Conservation (phyloP, 164 flowering plant genomes). For the Vitis vinifera region ASM3070453v1 NC_081817.1:16316001-16316500, state of each 20-base stretch:
- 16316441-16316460: background rate
- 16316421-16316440: conserved; percentile 62
- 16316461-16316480: too few relatives aligned
- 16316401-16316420: conserved; percentile 88
- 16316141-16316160: too few relatives aligned
- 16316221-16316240: conserved; percentile 54
- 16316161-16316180: too few relatives aligned
- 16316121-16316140: too few relatives aligned
- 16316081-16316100: too few relatives aligned
- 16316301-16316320: conserved; percentile 15
- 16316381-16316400: conserved; percentile 67
- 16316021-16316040: too few relatives aligned
- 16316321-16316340: conserved; percentile 18
- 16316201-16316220: conserved; percentile 60
- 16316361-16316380: conserved; percentile 94
- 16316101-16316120: too few relatives aligned
- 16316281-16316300: conserved; percentile 16
- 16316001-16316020: too few relatives aligned
- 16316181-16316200: too few relatives aligned
- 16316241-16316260: conserved; percentile 9
- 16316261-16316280: conserved; percentile 43
- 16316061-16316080: too few relatives aligned
- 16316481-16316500: too few relatives aligned
- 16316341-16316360: conserved; percentile 48
- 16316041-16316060: too few relatives aligned